Conservation (phyloP, 2,329 filamentous ascomycete genomes). For the Cladosporium sp. region DNA sequence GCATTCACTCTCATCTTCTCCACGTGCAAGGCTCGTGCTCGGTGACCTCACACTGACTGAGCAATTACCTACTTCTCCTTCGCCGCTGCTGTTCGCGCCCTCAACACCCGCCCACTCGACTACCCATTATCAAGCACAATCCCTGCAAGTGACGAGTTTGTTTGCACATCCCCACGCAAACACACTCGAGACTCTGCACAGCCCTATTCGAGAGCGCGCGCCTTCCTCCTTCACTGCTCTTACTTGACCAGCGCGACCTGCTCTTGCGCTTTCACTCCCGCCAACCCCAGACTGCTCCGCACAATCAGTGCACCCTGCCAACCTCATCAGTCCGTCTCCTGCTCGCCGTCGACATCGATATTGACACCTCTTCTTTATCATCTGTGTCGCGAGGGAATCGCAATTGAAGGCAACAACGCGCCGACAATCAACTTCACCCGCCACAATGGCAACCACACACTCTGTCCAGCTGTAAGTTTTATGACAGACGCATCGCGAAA, state of each 20-base stretch:
- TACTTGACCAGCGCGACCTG: not conserved
- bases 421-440: not conserved
- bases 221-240: slow-evolving; percentile 3
- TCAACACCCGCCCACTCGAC: not conserved
- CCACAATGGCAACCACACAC: slow-evolving; percentile 34
- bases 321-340: not conserved
- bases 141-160: slow-evolving; percentile 23
- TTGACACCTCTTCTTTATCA: not conserved
- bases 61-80: slow-evolving; percentile 15
- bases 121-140: not conserved
- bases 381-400: not conserved
- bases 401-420: not conserved
- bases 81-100: not conserved
- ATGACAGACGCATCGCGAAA: not conserved
- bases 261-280: not conserved
- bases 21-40: slow-evolving; percentile 10
- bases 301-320: not conserved
- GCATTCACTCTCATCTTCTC: not conserved
- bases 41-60: slow-evolving; percentile 20
- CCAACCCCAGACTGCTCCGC: not conserved
- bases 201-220: not conserved
- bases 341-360: not conserved
- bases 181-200: not conserved
- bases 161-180: slow-evolving; percentile 20
- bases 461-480: slow-evolving; percentile 39